Evolutionary conservation across 2,329 filamentous ascomycete genomes (phyloP).

Genomic region (Aspergillus novoparasiticus): DNA sequence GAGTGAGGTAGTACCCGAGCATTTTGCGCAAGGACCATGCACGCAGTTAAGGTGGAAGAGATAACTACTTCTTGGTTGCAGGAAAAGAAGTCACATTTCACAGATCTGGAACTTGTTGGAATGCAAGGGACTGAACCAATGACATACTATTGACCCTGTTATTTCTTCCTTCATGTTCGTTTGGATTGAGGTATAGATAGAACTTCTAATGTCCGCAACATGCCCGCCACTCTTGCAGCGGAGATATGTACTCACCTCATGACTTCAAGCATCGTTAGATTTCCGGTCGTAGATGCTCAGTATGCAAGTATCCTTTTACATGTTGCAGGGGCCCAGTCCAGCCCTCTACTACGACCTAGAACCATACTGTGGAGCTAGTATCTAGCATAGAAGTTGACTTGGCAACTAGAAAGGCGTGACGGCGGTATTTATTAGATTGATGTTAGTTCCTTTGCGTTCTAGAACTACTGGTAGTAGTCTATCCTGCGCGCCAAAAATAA

Average conservation of each 20-base stretch:
- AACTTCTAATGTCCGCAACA: not conserved
- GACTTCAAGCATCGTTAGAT: not conserved
- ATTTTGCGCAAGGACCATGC: constrained; percentile 1
- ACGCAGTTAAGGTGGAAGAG: not conserved
- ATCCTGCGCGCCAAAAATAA: not conserved
- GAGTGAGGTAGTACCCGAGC: not conserved
- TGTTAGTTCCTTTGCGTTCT: not conserved
- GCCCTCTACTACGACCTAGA: not conserved
- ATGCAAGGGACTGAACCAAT: not conserved
- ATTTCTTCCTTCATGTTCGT: not conserved
- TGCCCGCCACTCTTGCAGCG: not conserved
- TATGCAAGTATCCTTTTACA: not conserved
- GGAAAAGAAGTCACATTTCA: not conserved
- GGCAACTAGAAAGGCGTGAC: not conserved
- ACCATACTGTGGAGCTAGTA: not conserved
- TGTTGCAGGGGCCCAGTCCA: not conserved
- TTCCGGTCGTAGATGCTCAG: not conserved
- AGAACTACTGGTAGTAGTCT: not conserved
- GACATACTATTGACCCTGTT: not conserved
- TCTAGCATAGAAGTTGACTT: not conserved
- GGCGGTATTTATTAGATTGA: not conserved
- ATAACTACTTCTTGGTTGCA: not conserved
- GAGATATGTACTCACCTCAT: not conserved
- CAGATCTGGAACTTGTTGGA: not conserved
- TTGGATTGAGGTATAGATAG: not conserved